Evolutionary conservation across 1,139 yeast species (phyloP), one percentile per base, ranked within the genome.

Genomic region (Saccharomyces hybrid): DNA sequence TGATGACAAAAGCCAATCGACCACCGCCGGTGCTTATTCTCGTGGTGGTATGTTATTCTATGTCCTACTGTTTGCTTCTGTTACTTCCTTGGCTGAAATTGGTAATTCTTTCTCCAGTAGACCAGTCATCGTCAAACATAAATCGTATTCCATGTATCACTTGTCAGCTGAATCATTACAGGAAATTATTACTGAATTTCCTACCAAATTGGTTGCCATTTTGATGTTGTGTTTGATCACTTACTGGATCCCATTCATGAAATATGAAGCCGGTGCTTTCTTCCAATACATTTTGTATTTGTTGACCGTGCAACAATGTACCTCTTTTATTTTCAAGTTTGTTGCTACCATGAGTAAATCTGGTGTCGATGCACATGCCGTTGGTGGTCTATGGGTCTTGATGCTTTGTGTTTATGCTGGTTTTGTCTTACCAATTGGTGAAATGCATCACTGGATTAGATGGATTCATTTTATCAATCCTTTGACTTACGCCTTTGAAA

Each of bases 101-200:
- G 74, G 82, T 55, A 69, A 77, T 52, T 73, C 81, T 50, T 83
- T 78, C 61, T 81, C 79, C 52, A 76, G 80, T 52, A 77, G 88
- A 65, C 81, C 82, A 23, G 79, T 83, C 63, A 74, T 82, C 51
- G 79, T 79, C 58, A 83, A 83, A 66, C 88, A 83, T 61, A 80
- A 79, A 61, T 75, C 79, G 28, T 83, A 79, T 64, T 83, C 86
- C 4, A 75, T 84, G 68, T 84, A 83, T 61, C 83, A 82, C 57
- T 81, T 84, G 34, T 79, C 86, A 41, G 84, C 84, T 14, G 87
- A 84, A 66, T 82, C 87, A 5, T 65, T 83, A 50, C 84, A 83
- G 55, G 76, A 78, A 53, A 74, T 82, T 59, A 66, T 82, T 52
- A 77, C 85, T 31, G 85, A 82, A 61, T 65, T 82, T 51, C 88